Conservation (phyloP, 495 filamentous ascomycete species). For the Arthonia radiata region DNA sequence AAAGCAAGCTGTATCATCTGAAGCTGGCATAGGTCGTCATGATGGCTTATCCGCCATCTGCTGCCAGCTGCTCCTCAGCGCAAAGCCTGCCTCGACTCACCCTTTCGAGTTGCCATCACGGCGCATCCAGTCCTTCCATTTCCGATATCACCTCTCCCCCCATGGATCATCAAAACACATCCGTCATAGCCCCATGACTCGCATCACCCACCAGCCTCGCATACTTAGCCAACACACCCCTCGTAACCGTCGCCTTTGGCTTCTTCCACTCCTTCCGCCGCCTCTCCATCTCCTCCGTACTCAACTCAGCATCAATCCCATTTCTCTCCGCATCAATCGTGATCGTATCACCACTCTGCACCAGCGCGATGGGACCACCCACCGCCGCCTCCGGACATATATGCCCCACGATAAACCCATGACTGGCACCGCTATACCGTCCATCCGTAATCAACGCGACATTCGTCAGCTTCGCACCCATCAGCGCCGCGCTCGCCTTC, state of each 20-base stretch:
- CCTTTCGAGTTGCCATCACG: no score
- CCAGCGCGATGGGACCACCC: conserved; percentile 61
- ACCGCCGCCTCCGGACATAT: conserved; percentile 78
- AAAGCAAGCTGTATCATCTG: no score
- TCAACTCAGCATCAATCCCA: conserved; percentile 47
- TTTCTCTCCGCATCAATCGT: conserved; percentile 73
- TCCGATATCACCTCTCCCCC: no score
- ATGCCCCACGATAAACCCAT: conserved; percentile 92
- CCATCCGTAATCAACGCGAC: conserved; percentile 88
- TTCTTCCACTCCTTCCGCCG: conserved; percentile 47
- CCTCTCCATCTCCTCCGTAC: conserved; percentile 43
- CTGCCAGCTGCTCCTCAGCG: no score
- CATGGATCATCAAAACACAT: conserved; percentile 18
- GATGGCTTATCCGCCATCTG: no score
- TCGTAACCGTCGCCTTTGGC: conserved; percentile 47
- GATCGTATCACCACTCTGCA: conserved; percentile 57
- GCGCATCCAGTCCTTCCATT: no score
- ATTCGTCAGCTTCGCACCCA: conserved; percentile 75
- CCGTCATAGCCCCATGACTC: conserved; percentile 32
- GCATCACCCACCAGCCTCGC: conserved; percentile 48
- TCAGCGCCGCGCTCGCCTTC: conserved; percentile 66
- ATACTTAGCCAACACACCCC: conserved; percentile 83
- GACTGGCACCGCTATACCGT: conserved; percentile 67
- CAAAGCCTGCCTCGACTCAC: no score
- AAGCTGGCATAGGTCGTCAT: no score